A percentile compares a stretch with the other conserved stretches of the same genome.
phyloP scores from a whole-genome alignment of 306 rosid genomes.

The Acacia crassicarpa region DNA sequence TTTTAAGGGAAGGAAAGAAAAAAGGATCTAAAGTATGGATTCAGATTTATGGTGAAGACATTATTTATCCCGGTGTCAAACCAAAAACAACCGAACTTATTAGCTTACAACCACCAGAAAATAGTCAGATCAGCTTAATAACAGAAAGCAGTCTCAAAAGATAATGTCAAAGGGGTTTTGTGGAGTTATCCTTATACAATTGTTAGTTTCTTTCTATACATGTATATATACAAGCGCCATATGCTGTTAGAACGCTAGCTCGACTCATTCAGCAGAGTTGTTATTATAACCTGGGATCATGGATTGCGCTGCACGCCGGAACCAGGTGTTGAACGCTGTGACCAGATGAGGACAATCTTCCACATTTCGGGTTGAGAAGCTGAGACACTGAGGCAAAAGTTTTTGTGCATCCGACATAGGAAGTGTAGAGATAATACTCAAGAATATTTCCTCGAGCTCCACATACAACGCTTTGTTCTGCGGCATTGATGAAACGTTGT shows the following conservation, averaged over 20 bases:
- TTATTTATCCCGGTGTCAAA: background rate
- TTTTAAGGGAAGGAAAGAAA: no score
- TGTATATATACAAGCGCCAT: conserved; percentile 4
- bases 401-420: conserved; percentile 91
- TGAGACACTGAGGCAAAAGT: conserved; percentile 81
- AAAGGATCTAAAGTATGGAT: no score
- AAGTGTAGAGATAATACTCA: conserved; percentile 80
- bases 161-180: background rate
- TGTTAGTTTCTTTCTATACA: background rate
- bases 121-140: background rate
- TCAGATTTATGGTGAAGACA: background rate
- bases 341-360: conserved; percentile 93
- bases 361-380: conserved; percentile 77
- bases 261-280: conserved; percentile 22
- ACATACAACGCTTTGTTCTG: conserved; percentile 57
- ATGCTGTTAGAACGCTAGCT: conserved; percentile 25
- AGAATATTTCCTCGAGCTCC: conserved; percentile 85
- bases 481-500: conserved; percentile 68
- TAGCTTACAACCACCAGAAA: background rate
- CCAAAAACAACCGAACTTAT: background rate
- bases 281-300: conserved; percentile 32
- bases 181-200: background rate
- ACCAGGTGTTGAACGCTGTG: conserved; percentile 89
- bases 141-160: background rate
- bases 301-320: conserved; percentile 71